Evolutionary conservation across 2,329 filamentous ascomycete species (phyloP), one percentile per base, ranked within the genome.

Genomic region (Pseudogymnoascus sp.): DNA sequence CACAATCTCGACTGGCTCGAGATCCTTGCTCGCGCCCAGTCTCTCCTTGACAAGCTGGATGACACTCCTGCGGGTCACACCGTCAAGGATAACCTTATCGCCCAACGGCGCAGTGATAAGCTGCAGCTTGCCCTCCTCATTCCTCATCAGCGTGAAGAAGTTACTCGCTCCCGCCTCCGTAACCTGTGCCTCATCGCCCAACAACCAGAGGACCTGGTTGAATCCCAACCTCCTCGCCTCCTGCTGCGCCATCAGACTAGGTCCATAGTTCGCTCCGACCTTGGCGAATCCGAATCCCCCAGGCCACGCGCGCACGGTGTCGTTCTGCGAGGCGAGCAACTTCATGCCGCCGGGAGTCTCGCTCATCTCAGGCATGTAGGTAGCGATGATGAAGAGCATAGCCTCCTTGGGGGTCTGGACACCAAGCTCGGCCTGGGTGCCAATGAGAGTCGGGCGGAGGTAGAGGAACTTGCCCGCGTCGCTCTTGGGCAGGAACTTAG

Each of bases 121-220:
- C 77, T 94, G 81, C 22, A 81, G 70, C 68, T 78, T 81, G 6
- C 82, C 85, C 67, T 86, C 81, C 71, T 79, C 82, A 54, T 80
- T 82, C 70, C 79, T 81, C 89, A 88, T 91, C 11, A 96, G 78
- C 6, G 96, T 79, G 70, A 97, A 96, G 77, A 96, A 96, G 76
- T 97, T 97, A 70, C 85, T 90, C 11, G 91, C 92, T 4, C 92
- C 92, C 2, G 92, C 92, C 77, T 97, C 92, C 2, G 92, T 97
- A 65, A 95, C 91, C 71, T 84, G 83, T 59, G 83, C 83, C 67
- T 93, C 81, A 39, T 83, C 74, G 1, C 91, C 91, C 70, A 96
- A 94, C 58, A 97, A 81, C 92, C 92, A 97, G n/a, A 97, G 81
- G 61, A 97, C 88, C 79, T 97, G 93, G 70, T 93, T 84, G 75